Base-by-base conservation (phyloP, 2,329 filamentous ascomycete genomes). In the Ophiosphaerella herpotricha region DNA sequence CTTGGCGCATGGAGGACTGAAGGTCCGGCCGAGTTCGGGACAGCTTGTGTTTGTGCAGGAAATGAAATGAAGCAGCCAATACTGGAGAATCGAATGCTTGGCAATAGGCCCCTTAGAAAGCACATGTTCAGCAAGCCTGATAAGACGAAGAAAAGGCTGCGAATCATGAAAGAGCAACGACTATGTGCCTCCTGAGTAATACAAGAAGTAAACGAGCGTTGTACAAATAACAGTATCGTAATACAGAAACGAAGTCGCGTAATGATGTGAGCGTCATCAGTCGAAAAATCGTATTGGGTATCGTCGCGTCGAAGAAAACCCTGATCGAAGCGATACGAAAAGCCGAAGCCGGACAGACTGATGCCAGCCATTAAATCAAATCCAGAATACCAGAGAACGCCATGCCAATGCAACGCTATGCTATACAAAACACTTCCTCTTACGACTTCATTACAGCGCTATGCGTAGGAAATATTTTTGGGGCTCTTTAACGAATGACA, bases 401-500 rank as follows among this genome's bases (percentile, higher is more conserved):
- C 61, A 39, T 59, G 39, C 50, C 49, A 29, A 64, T 63, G 61
- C 64, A 36, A 69, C 63, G 55, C 48, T 53, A 55, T 61, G 52
- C 55, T 48, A 51, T 54, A 40, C 55, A 54, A 50, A 38, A 51
- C 39, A 33, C 33, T 32, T 31, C 32, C 43, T 75, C 51, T 65
- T 67, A 63, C 74, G 76, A n/a, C 59, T 55, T 16, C 72, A 67
- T 13, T 49, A 36, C 45, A 32, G 12, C 21, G 31, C 42, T 48
- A 56, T 45, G 46, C 46, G 77, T 78, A 79, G 59, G 78, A 76
- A 7, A 62, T 49, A 26, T 48, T 35, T 24, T 49, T 7, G 44
- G 26, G 70, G 71, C 37, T 18, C 68, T 74, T 5, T 48, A 39
- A 37, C 46, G 50, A 21, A 73, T 70, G 18, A 64, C 59, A 48